phyloP scores from a whole-genome alignment of 805 yeast species.

The Schizosaccharomyces osmophilus region DNA sequence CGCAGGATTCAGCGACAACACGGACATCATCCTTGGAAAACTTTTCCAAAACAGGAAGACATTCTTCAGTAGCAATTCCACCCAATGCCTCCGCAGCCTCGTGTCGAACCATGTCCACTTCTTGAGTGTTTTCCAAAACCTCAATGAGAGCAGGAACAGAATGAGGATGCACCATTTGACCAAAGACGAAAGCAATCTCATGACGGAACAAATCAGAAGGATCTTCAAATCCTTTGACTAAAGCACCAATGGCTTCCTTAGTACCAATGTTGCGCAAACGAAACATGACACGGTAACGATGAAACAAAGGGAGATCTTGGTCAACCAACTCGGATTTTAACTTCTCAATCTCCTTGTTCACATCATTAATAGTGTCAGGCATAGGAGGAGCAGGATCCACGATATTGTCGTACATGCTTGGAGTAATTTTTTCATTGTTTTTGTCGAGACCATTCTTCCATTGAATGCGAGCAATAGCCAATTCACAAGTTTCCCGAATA shows the following conservation, averaged over 20 bases:
- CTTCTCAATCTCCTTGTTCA: constrained; percentile 26
- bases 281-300: constrained; percentile 96
- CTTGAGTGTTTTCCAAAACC: constrained; percentile 48
- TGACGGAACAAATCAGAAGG: constrained; percentile 87
- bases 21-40: constrained; percentile 59
- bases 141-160: constrained; percentile 71
- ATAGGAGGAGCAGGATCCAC: constrained; percentile 98
- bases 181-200: constrained; percentile 94
- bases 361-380: constrained; percentile 16
- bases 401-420: constrained; percentile 25
- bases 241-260: constrained; percentile 75
- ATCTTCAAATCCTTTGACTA: constrained; percentile 74
- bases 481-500: constrained; percentile 89
- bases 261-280: constrained; percentile 85
- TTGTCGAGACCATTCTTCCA: constrained; percentile 59
- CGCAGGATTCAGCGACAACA: constrained; percentile 89
- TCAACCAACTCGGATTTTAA: constrained; percentile 49
- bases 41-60: constrained; percentile 60
- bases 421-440: constrained; percentile 46
- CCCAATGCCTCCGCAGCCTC: constrained; percentile 99
- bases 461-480: constrained; percentile 79
- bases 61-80: constrained; percentile 86
- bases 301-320: constrained; percentile 56
- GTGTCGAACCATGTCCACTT: constrained; percentile 97
- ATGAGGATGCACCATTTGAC: constrained; percentile 83